Percentiles rank a stretch among this genome's conserved stretches.
phyloP scores from a whole-genome alignment of 2,329 filamentous ascomycete species.

The Colletotrichum siamense region DNA sequence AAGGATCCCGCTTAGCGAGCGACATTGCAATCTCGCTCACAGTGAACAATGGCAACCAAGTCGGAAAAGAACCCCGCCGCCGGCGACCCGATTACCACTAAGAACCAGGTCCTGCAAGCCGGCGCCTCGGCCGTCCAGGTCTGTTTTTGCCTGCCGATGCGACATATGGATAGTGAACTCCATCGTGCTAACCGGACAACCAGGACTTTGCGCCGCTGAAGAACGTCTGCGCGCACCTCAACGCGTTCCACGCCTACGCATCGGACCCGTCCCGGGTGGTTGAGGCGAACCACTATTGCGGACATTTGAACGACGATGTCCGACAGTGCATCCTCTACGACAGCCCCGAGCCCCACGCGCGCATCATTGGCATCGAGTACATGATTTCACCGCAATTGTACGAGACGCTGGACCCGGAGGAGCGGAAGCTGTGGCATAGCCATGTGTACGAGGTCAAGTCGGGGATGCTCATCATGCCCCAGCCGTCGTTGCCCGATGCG shows the following conservation, averaged over 20 bases:
- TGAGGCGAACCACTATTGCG: conserved; percentile 86
- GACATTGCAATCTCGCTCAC: not conserved
- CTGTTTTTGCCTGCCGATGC: not conserved
- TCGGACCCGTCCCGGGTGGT: conserved; percentile 72
- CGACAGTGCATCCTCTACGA: conserved; percentile 90
- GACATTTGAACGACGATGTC: conserved; percentile 74
- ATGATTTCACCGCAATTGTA: conserved; percentile 79
- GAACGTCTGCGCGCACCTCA: conserved; percentile 80
- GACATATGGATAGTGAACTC: not conserved
- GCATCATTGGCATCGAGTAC: conserved; percentile 86
- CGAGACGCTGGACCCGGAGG: conserved; percentile 66
- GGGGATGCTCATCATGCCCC: conserved; percentile 81
- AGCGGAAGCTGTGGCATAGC: conserved; percentile 83
- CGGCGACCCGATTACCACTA: conserved; percentile 56
- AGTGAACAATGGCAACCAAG: not conserved
- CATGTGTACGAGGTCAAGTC: conserved; percentile 77
- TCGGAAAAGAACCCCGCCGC: conserved; percentile 27
- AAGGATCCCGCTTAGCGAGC: not conserved
- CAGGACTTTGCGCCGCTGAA: conserved; percentile 75
- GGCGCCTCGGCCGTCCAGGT: conserved; percentile 66
- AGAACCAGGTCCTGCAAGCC: conserved; percentile 65
- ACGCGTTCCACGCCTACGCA: conserved; percentile 88
- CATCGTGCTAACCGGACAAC: not conserved
- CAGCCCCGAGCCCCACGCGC: conserved; percentile 66
- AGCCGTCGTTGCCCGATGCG: conserved; percentile 60